These are phyloP conservation scores for Colletotrichum sp. DNA, from an alignment of 2,329 filamentous ascomycete species.

Conservation along the genomic window DNA sequence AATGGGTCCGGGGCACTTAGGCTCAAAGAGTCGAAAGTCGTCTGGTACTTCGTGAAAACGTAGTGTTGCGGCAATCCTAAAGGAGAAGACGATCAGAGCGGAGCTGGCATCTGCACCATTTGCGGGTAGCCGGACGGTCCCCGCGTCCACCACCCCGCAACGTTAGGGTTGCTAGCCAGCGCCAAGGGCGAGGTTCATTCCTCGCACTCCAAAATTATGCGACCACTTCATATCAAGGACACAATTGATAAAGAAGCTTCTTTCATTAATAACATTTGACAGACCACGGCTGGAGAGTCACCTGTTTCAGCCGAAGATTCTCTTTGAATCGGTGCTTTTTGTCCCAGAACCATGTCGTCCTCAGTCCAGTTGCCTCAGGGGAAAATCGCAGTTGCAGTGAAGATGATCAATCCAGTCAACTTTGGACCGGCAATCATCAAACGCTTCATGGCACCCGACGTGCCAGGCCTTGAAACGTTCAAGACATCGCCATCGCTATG, in stretches of 20 bases:
- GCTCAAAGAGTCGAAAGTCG: background rate
- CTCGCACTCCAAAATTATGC: background rate
- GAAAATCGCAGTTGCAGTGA: conserved; percentile 27
- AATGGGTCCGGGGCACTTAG: background rate
- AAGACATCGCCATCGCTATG: conserved; percentile 32
- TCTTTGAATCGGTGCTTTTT: background rate
- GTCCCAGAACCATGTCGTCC: background rate
- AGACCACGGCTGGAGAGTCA: background rate
- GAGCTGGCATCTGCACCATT: background rate
- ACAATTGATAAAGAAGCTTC: background rate
- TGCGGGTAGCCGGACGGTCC: background rate
- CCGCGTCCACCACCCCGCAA: background rate
- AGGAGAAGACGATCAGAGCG: background rate
- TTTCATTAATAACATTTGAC: background rate
- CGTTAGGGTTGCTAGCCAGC: background rate
- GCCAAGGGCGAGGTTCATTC: background rate
- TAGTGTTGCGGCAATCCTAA: background rate
- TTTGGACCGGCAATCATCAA: conserved; percentile 42
- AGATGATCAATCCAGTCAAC: conserved; percentile 42
- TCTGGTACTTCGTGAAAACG: background rate
- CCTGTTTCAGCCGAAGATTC: background rate
- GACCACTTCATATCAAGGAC: background rate
- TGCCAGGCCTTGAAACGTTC: conserved; percentile 38
- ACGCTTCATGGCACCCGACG: conserved; percentile 41
- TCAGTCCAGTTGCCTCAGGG: conserved; percentile 21